Evolutionary conservation across 495 filamentous ascomycete species (phyloP).

Genomic region (Aspergillus funiculosus): DNA sequence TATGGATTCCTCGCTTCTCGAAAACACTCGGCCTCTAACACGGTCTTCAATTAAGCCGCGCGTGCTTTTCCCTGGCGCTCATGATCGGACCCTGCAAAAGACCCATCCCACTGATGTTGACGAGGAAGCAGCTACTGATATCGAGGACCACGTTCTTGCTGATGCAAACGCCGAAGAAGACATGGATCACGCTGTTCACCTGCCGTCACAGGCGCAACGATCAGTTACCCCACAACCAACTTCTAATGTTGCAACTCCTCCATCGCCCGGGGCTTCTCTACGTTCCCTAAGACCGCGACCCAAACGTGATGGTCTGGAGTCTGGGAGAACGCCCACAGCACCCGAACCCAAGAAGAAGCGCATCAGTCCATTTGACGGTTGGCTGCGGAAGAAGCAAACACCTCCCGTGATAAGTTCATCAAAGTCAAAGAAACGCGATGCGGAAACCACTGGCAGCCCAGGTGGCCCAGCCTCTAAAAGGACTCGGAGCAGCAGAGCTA

Average conservation of each 20-base stretch:
- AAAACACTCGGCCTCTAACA: conserved; percentile 51
- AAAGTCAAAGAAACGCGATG: conserved; percentile 30
- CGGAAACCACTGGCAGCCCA: conserved; percentile 22
- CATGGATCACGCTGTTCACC: conserved; percentile 17
- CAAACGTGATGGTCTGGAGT: conserved; percentile 20
- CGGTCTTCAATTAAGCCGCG: conserved; percentile 77
- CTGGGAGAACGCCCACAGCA: conserved; percentile 21
- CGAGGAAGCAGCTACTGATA: conserved; percentile 50
- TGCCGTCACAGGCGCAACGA: conserved; percentile 22
- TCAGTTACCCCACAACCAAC: conserved; percentile 43
- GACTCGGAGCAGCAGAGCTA: conserved; percentile 20
- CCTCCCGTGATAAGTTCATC: conserved; percentile 20
- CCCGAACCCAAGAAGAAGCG: conserved; percentile 35
- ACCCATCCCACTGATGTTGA: conserved; percentile 41
- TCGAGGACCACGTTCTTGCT: conserved; percentile 50
- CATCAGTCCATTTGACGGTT: conserved; percentile 59
- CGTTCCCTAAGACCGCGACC: conserved; percentile 28
- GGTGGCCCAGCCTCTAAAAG: conserved; percentile 28
- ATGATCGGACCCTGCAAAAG: conserved; percentile 24
- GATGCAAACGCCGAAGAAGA: conserved; percentile 40
- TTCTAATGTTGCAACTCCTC: conserved; percentile 46
- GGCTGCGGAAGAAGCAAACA: conserved; percentile 54
- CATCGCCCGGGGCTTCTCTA: conserved; percentile 36
- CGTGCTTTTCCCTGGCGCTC: conserved; percentile 66
- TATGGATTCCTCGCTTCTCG: conserved; percentile 26